Percentiles rank a stretch among this genome's conserved stretches.
These are phyloP conservation scores for Dactylellina haptotyla DNA, from an alignment of 2,329 filamentous ascomycete genomes.

Conservation along the genomic window DNA sequence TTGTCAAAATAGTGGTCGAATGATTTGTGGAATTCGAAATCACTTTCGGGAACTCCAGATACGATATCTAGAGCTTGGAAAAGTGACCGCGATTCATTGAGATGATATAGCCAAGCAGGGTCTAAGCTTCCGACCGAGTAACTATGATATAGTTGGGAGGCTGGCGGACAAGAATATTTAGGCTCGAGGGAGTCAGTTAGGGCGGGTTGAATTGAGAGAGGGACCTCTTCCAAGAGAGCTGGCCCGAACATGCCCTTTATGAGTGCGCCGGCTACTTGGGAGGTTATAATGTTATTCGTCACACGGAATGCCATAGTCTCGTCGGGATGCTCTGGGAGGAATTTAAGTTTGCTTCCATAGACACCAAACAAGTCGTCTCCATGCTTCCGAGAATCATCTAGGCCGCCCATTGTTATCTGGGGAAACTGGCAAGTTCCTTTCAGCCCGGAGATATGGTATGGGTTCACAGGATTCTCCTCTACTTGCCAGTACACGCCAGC, in stretches of 20 bases:
- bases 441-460: constrained; percentile 74
- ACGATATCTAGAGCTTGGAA: constrained; percentile 73
- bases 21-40: constrained; percentile 73
- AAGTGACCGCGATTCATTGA: constrained; percentile 68
- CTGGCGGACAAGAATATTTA: constrained; percentile 72
- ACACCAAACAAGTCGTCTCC: constrained; percentile 80
- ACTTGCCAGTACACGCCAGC: constrained; percentile 73
- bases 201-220: constrained; percentile 67
- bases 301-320: constrained; percentile 73
- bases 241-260: constrained; percentile 74
- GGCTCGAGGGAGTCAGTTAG: constrained; percentile 79
- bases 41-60: constrained; percentile 70
- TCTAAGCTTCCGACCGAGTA: constrained; percentile 65
- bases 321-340: constrained; percentile 69
- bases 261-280: constrained; percentile 80
- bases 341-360: constrained; percentile 75
- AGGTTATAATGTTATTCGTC: constrained; percentile 84
- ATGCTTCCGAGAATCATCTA: constrained; percentile 79
- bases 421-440: constrained; percentile 81
- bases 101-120: constrained; percentile 71
- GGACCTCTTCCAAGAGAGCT: constrained; percentile 60
- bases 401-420: constrained; percentile 76
- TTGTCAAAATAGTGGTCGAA: constrained; percentile 90
- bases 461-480: constrained; percentile 72
- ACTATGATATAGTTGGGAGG: constrained; percentile 60